phyloP scores from a whole-genome alignment of 208 protist species.

The Leptomonas pyrrhocoris region DNA sequence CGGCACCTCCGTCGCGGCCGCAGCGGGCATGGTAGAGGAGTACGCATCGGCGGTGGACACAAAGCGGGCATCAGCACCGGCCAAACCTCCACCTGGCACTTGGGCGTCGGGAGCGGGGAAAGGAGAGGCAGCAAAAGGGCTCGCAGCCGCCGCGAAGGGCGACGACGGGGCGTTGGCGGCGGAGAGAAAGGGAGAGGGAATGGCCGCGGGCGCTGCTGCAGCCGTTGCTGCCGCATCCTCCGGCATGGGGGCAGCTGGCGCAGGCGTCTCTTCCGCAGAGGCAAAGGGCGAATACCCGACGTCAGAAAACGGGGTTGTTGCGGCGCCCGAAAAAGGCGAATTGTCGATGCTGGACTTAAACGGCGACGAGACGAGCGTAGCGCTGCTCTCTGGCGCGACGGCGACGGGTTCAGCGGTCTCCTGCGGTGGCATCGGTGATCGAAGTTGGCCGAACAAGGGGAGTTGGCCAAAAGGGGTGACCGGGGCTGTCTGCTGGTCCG shows the following conservation, averaged over 20 bases:
- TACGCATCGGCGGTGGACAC: not conserved
- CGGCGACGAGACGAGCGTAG: constrained; percentile 57
- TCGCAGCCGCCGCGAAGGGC: constrained; percentile 39
- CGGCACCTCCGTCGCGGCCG: constrained; percentile 18
- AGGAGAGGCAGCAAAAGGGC: constrained; percentile 18
- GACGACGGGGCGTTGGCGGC: constrained; percentile 21
- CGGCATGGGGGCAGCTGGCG: not conserved
- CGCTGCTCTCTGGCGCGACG: not conserved
- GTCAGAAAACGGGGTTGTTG: constrained; percentile 45
- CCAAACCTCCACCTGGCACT: not conserved
- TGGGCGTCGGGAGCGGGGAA: constrained; percentile 13
- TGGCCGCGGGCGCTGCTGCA: not conserved
- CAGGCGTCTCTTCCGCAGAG: constrained; percentile 1
- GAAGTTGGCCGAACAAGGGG: constrained; percentile 73
- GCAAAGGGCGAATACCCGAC: constrained; percentile 47
- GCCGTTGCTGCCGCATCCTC: not conserved
- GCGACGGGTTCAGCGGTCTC: not conserved
- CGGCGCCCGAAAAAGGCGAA: constrained; percentile 41
- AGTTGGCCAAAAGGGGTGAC: constrained; percentile 82
- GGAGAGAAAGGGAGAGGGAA: constrained; percentile 43
- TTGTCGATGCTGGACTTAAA: constrained; percentile 36
- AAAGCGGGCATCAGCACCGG: not conserved
- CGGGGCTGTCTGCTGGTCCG: constrained; percentile 50
- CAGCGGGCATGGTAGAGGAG: constrained; percentile 9
- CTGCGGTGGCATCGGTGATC: constrained; percentile 5